These are phyloP conservation scores for Ceratocystis cubensis DNA, from an alignment of 2,329 filamentous ascomycete genomes.

Conservation along the genomic window DNA sequence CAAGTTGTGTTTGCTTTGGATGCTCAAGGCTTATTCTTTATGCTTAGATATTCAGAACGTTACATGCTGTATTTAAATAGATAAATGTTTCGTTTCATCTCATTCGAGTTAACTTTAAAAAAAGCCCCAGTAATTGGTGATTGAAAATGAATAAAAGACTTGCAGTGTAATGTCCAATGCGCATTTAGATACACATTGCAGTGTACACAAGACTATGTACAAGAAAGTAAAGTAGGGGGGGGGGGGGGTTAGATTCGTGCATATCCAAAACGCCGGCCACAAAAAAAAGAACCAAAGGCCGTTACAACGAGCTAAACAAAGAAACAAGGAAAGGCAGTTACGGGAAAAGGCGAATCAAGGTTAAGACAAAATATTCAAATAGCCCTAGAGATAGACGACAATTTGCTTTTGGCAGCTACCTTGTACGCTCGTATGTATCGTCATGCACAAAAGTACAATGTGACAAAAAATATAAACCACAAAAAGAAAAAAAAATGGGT, in stretches of 20 bases:
- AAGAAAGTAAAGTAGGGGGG: background rate
- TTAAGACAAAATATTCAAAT: background rate
- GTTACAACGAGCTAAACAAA: background rate
- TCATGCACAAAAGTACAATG: background rate
- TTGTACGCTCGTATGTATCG: background rate
- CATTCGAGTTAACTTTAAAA: too few species aligned
- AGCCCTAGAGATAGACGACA: background rate
- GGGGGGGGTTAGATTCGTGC: constrained; percentile 3
- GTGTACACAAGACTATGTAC: background rate
- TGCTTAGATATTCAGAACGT: too few species aligned
- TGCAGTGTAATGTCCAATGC: background rate
- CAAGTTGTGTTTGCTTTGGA: too few species aligned
- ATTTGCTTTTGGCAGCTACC: background rate
- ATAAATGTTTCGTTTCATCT: too few species aligned
- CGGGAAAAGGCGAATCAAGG: background rate
- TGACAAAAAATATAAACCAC: background rate
- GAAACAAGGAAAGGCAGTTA: background rate
- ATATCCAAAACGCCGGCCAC: constrained; percentile 6
- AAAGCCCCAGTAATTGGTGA: too few species aligned
- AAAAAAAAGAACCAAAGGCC: constrained; percentile 4
- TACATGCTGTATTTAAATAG: too few species aligned
- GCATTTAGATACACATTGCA: too few species aligned
- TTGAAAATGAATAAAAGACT: background rate
- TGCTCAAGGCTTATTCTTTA: too few species aligned
- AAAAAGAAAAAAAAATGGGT: background rate